A percentile compares a stretch with the other conserved stretches of the same genome.
Conservation (phyloP, 108 stramenopile species). For the Licmophora abbreviata region DNA sequence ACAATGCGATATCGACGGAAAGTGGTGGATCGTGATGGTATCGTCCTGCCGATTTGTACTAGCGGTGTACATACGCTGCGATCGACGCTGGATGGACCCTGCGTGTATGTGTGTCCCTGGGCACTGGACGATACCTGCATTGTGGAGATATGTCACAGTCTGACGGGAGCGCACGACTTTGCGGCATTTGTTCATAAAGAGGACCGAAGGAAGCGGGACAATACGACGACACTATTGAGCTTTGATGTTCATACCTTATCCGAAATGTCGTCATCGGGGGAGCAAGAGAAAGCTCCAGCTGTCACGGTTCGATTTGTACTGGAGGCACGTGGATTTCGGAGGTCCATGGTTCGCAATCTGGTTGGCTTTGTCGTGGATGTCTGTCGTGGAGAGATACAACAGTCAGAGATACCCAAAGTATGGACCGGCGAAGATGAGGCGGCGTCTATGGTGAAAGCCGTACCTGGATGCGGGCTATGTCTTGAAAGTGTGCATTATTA, state of each 20-base stretch:
- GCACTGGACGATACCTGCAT: constrained; percentile 48
- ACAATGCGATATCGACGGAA: constrained; percentile 49
- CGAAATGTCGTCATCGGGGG: constrained; percentile 5
- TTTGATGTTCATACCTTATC: constrained; percentile 8
- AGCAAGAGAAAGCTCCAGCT: constrained; percentile 26
- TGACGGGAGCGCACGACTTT: constrained; percentile 59
- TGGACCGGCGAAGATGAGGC: constrained; percentile 20
- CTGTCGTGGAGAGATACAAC: constrained; percentile 30
- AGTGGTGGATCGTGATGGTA: constrained; percentile 10
- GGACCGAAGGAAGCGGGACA: constrained; percentile 29
- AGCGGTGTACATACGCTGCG: constrained; percentile 34
- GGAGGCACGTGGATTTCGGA: constrained; percentile 64
- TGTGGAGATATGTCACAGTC: constrained; percentile 25
- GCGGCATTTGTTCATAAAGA: constrained; percentile 63
- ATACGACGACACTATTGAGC: constrained; percentile 18
- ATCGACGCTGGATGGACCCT: constrained; percentile 35
- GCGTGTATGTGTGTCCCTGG: constrained; percentile 64
- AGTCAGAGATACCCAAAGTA: constrained; percentile 13
- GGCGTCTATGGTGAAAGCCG: constrained; percentile 30
- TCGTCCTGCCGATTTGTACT: constrained; percentile 41
- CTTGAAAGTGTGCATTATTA: constrained; percentile 36
- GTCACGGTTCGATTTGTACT: constrained; percentile 45
- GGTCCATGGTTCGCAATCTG: constrained; percentile 72
- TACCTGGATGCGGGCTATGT: constrained; percentile 65
- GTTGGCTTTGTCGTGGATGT: constrained; percentile 74